Base-by-base conservation (phyloP, 176 grass and related monocot species). In the Oryza longistaminata region DNA sequence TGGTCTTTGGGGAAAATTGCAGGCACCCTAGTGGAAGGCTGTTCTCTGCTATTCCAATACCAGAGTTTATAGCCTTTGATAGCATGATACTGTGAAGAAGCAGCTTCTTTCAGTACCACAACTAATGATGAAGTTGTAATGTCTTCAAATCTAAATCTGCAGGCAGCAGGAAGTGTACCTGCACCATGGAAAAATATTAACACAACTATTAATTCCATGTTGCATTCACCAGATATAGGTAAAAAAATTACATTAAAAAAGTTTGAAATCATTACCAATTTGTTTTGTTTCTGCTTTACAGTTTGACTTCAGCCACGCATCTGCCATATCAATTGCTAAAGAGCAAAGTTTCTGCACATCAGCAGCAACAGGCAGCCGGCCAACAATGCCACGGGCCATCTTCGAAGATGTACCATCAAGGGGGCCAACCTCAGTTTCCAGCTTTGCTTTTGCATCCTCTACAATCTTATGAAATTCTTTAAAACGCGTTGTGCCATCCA, bases 111-210 rank as follows among this genome's bases (percentile, higher is more conserved):
- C 42, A 99, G 76, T 83, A 96, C 89, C 62, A 99, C 75, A 52
- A 96, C 90, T 43, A 99, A 53, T 65, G 97, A 94, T 77, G 88
- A 92, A 66, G 86, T 76, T 80, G 90, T 88, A 75, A 99, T 86
- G 49, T 96, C 91, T 93, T 99, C 93, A 86, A 99, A 94, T 82
- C 78, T 95, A 86, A 99, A 92, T 27, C 90, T 89, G 78, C 97
- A 99, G 72, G 97, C 97, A 39, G 97, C 87, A 79, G 97, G 93
- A 85, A 99, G 90, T 66, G 91, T 92, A 91, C 91, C 97, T 99
- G 90, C 83, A 87, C 65, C 49, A 80, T 13, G 37, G 74, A 71
- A 82, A n/a, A 86, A 79, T 21, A 71, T 31, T 82, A 81, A 37
- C 53, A 82, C 40, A 78, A 86, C 74, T 49, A 29, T 40, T 14